Percentiles rank a stretch among this genome's conserved stretches.
phyloP scores from a whole-genome alignment of 139 green algal species.

The Coccomyxa sp. region DNA sequence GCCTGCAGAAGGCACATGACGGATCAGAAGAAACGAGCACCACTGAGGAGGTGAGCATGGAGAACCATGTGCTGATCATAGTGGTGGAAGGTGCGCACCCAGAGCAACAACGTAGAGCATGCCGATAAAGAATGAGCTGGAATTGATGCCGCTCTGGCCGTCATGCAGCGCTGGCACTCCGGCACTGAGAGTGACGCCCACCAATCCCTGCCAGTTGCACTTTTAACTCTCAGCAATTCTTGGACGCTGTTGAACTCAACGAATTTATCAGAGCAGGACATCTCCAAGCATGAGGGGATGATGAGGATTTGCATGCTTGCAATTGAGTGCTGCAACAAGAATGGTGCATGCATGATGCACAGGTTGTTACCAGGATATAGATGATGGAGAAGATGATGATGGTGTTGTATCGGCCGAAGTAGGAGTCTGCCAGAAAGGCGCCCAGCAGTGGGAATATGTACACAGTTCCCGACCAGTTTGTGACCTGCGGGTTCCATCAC shows the following conservation, averaged over 20 bases:
- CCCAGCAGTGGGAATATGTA: conserved; percentile 3
- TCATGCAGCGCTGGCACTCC: background rate
- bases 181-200: background rate
- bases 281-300: background rate
- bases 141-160: background rate
- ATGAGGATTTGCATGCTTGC: too few species aligned
- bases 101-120: background rate
- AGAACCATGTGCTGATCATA: background rate
- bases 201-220: background rate
- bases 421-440: background rate
- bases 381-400: conserved; percentile 5
- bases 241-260: background rate
- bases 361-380: background rate
- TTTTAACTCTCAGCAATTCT: background rate
- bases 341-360: background rate
- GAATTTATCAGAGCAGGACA: background rate
- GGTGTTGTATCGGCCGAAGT: background rate
- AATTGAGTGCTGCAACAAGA: background rate
- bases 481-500: background rate
- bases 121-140: background rate
- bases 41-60: background rate
- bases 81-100: background rate
- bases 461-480: background rate
- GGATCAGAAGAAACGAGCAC: background rate
- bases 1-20: background rate